Evolutionary conservation across 2,329 filamentous ascomycete species (phyloP).

Genomic region (Purpureocillium lavendulum): DNA sequence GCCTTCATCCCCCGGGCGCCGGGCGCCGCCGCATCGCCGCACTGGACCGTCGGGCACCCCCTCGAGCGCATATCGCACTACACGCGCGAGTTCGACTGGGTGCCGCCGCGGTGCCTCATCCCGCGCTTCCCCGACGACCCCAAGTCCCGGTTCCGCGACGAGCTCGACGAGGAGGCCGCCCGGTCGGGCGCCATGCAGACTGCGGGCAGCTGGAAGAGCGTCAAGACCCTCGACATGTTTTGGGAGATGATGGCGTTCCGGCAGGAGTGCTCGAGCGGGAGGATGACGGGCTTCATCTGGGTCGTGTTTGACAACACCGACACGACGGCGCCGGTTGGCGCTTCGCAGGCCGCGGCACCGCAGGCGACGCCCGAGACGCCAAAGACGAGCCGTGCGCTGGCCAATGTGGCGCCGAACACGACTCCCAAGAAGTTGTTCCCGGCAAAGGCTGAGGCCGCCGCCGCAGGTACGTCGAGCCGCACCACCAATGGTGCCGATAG

Average conservation of each 20-base stretch:
- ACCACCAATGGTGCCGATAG: not conserved
- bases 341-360: slow-evolving; percentile 11
- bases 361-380: slow-evolving; percentile 23
- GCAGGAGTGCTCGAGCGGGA: slow-evolving; percentile 89
- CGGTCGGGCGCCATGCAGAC: slow-evolving; percentile 45
- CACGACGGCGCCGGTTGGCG: slow-evolving; percentile 1
- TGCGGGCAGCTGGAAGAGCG: slow-evolving; percentile 70
- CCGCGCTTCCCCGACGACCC: slow-evolving; percentile 93
- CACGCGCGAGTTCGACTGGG: slow-evolving; percentile 44
- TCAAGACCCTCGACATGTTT: slow-evolving; percentile 80
- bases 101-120: slow-evolving; percentile 76
- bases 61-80: slow-evolving; percentile 59
- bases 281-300: slow-evolving; percentile 93
- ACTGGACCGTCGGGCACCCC: slow-evolving; percentile 63
- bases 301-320: slow-evolving; percentile 62
- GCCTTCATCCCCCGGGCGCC: slow-evolving; percentile 59
- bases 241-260: slow-evolving; percentile 98
- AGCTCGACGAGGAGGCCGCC: slow-evolving; percentile 76
- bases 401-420: slow-evolving; percentile 19
- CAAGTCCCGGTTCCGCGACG: slow-evolving; percentile 80
- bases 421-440: slow-evolving; percentile 25
- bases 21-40: slow-evolving; percentile 32
- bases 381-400: slow-evolving; percentile 14
- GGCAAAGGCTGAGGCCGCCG: slow-evolving; percentile 6
- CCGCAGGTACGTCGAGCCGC: not conserved